phyloP scores from a whole-genome alignment of 345 rosid species.

The Nasturtium officinale region DNA sequence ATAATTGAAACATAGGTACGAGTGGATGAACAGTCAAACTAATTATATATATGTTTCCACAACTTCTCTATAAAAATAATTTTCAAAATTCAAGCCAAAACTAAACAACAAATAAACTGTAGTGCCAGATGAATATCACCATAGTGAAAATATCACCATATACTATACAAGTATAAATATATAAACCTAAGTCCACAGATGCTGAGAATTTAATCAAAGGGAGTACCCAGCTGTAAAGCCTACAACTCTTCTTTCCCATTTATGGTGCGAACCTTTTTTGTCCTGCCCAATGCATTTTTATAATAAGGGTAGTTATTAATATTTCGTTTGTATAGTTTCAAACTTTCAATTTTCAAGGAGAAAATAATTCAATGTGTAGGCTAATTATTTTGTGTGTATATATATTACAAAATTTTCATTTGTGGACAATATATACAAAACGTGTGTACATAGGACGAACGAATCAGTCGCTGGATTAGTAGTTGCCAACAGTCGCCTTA shows the following conservation, averaged over 20 bases:
- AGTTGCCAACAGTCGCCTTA: conserved; percentile 40
- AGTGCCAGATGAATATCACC: conserved; percentile 36
- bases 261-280: conserved; percentile 45
- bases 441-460: conserved; percentile 36
- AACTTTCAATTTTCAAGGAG: conserved; percentile 40
- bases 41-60: conserved; percentile 10
- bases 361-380: conserved; percentile 27
- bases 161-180: conserved; percentile 8
- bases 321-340: conserved; percentile 21
- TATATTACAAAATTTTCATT: conserved; percentile 4
- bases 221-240: conserved; percentile 45
- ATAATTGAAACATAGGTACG: conserved; percentile 29
- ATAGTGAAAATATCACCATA: conserved; percentile 17
- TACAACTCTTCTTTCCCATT: conserved; percentile 42
- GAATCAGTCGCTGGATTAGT: conserved; percentile 43
- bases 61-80: not conserved
- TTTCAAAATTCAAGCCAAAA: conserved; percentile 19
- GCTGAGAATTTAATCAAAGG: conserved; percentile 41
- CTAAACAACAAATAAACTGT: conserved; percentile 12
- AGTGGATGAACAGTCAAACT: conserved; percentile 32
- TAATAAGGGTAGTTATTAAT: conserved; percentile 12
- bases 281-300: conserved; percentile 43
- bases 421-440: conserved; percentile 28
- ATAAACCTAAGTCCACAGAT: conserved; percentile 41
- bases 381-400: conserved; percentile 8